Base-by-base conservation (phyloP, 2,329 filamentous ascomycete genomes). In the Sarocladiaceae sp. region DNA sequence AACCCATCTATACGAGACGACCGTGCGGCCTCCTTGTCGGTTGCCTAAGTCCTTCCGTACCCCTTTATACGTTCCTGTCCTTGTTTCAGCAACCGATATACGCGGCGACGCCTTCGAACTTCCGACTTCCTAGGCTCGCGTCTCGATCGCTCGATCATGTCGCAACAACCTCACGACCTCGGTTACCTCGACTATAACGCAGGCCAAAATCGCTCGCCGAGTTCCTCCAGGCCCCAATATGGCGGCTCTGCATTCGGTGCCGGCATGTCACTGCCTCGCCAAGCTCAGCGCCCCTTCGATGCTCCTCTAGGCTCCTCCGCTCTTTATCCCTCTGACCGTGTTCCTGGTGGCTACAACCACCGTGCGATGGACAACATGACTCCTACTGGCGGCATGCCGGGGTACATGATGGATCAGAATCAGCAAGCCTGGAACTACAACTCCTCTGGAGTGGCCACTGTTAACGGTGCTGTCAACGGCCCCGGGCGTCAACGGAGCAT, bases 351-450 rank as follows among this genome's bases (percentile, higher is more conserved):
- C 77, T 73, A 71, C 61, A 82, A 77, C 53, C 74, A 74, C 50
- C 86, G 89, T 57, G 79, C 77, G 53, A 77, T 82, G 61, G 80
- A 75, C 53, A 66, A 67, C 61, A 69, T 78, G 66, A 59, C 69
- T 58, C 59, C 66, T 36, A 55, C 60, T 58, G 63, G 64, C 31
- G 62, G 68, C 53, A 65, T 78, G 63, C 74, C 73, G 26, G 68
- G 67, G 28, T 80, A 79, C 55, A 75, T 80, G 71, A 62, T 79
- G 51, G 75, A 92, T 60, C 89, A 91, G 63, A 82, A 84, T 64
- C 87, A 90, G 64, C 87, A 90, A 64, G 84, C 86, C 18, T 96
- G 91, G 91, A 89, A 85, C 66, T 85, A 90, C 59, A 76, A 73
- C 54, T 83, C 81, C 61, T 82, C 80, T 62, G 86, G 83, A 44